Percentiles rank a stretch among this genome's conserved stretches.
phyloP scores from a whole-genome alignment of 371 early-diverging fungal species.

The Nematocida minor region DNA sequence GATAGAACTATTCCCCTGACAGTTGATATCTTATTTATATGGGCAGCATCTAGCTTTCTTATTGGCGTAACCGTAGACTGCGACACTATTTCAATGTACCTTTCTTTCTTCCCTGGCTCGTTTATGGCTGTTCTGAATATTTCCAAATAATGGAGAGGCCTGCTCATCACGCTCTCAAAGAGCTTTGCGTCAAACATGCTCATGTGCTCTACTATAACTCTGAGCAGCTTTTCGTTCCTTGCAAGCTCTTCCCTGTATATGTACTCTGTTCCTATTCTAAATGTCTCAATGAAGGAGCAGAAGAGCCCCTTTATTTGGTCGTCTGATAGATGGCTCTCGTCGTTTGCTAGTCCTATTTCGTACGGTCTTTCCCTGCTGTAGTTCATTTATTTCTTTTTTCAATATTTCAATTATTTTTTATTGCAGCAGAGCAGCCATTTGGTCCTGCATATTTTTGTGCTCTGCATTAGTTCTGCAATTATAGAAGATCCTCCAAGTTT shows the following conservation, averaged over 20 bases:
- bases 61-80: slow-evolving; percentile 47
- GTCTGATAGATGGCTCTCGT: slow-evolving; percentile 29
- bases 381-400: slow-evolving; percentile 4
- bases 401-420: background rate
- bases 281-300: slow-evolving; percentile 33
- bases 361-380: slow-evolving; percentile 20
- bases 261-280: slow-evolving; percentile 50
- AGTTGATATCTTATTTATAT: slow-evolving; percentile 82
- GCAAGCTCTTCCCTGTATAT: slow-evolving; percentile 39
- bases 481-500: too few species aligned
- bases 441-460: too few species aligned
- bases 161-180: slow-evolving; percentile 27
- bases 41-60: slow-evolving; percentile 68
- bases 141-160: slow-evolving; percentile 41
- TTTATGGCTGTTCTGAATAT: slow-evolving; percentile 16
- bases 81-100: slow-evolving; percentile 46
- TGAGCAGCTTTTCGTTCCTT: background rate
- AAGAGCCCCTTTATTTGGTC: slow-evolving; percentile 29
- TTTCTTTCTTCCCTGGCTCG: background rate
- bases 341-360: slow-evolving; percentile 33
- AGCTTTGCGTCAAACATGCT: slow-evolving; percentile 38
- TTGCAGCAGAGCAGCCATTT: too few species aligned
- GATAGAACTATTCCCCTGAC: slow-evolving; percentile 91
- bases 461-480: too few species aligned
- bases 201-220: slow-evolving; percentile 44